Evolutionary conservation across 129 eudicot genomes (phyloP), one percentile per base, ranked within the genome.

Genomic region (Chrysanthemum seticuspe): DNA sequence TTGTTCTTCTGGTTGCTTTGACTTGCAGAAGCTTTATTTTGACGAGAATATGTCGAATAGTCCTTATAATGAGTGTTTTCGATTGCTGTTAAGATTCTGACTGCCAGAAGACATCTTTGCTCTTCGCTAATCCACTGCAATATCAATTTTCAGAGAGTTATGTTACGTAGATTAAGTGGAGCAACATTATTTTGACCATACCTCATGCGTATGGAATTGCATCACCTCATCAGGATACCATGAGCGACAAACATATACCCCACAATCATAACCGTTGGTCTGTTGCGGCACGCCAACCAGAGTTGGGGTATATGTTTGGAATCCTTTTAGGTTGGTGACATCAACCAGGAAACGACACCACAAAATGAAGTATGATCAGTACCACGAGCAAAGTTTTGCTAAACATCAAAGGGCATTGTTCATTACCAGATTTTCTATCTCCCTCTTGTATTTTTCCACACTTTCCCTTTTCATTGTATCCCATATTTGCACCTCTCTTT

Each of bases 41-140:
- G 4, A 29, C 0, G 34, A 29, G 34, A 29, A 3, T 31, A 27
- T 27, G 29, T 3, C 29, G 25, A 23, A 23, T 23, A 27, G 29
- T 3, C 29, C 3, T 27, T 2, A 27, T 3, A 3, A 31, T 31
- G 5, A 31, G 36, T 3, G 21, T 62, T 64, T 64, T 64, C 68
- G 34, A 4, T 0, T 64, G 52, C 51, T 13, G 2, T 34, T 36
- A 64, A 64, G 48, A 64, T 34, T 34, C 52, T 64, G 12, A n/a
- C 1, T 31, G 12, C 19, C 23, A 64, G 7, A 64, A 21, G 18
- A 40, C 50, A 34, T 64, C 68, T 64, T 64, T 64, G 23, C 50
- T 64, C 68, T 64, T 64, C 12, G 21, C 19, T 13, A 13, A 64
- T 36, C 68, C 68, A 64, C 68, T 64, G 51, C 68, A 36, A n/a